Evolutionary conservation across 73 alveolate genomes (phyloP), one percentile per base, ranked within the genome.

Genomic region (Stentor coeruleus): DNA sequence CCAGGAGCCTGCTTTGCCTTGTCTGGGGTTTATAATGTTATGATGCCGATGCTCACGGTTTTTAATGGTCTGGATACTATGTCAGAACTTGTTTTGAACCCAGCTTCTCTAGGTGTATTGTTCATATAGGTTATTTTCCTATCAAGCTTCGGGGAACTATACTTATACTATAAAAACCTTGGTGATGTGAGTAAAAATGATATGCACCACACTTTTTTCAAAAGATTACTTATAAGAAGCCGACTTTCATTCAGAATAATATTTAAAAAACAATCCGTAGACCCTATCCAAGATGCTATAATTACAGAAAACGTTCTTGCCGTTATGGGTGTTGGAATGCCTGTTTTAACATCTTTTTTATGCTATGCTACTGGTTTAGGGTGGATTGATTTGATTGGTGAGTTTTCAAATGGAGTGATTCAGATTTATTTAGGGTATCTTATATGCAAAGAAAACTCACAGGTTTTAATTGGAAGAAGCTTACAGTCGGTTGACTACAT

Each of bases 281-380:
- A 75, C 39, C 81, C 83, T 2, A 75, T 75, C 0, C 74, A 37
- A 39, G 58, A 75, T 38, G 83, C 83, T 31, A 40, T 75, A 0
- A 35, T 35, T 6, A 75, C 3, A 36, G 83, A 75, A 40, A 75
- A 75, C 33, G 72, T 75, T 0, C 2, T 75, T 1, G 59, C 83
- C 39, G 72, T 75, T n/a, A 75, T 75, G 59, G 83, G 83, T 20
- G 72, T 75, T 38, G 41, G 77, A 1, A 75, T 37, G 33, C 83
- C 83, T 26, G 39, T 75, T 6, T 33, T 2, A n/a, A 39, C 83
- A n/a, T n/a, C 38, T 37, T 15, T 39, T 6, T 36, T 38, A 15
- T 75, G 58, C 66, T 36, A 20, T 20, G 26, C 2, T 31, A 75
- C 83, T 26, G 30, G 38, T 36, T 1, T 75, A 36, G 6, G 37